phyloP scores from a whole-genome alignment of 352 stramenopile species.

The Phytophthora pinifolia region DNA sequence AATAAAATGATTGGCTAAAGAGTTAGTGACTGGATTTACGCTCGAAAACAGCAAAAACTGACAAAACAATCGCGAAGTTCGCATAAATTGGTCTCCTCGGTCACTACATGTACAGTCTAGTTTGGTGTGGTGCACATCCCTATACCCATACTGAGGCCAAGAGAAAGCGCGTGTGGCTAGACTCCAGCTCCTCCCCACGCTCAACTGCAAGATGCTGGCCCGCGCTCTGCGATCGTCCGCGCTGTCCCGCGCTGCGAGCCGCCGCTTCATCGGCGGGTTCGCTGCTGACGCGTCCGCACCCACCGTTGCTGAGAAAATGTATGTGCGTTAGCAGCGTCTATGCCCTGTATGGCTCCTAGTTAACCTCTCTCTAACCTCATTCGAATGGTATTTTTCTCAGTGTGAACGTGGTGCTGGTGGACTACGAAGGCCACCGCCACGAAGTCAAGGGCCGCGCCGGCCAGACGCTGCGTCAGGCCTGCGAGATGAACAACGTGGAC shows the following conservation, averaged over 20 bases:
- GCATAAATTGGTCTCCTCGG: no score
- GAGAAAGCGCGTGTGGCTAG: conserved; percentile 20
- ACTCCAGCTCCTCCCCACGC: conserved; percentile 7
- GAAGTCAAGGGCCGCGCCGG: conserved; percentile 76
- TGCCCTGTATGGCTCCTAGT: neutral
- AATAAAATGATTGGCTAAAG: no score
- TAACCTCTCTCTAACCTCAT: neutral
- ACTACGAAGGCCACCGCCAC: conserved; percentile 89
- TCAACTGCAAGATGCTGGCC: conserved; percentile 39
- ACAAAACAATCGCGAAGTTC: no score
- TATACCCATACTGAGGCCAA: conserved; percentile 7
- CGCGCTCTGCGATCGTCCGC: conserved; percentile 35
- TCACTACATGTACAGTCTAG: no score
- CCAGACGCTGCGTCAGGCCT: conserved; percentile 83
- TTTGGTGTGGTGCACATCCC: no score
- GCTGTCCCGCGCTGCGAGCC: conserved; percentile 31
- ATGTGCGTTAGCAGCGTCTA: conserved; percentile 8
- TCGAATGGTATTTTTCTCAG: conserved; percentile 36
- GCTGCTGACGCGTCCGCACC: conserved; percentile 36
- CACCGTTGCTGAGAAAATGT: conserved; percentile 68
- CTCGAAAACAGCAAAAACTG: no score
- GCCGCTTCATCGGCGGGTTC: conserved; percentile 60
- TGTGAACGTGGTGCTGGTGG: conserved; percentile 83
- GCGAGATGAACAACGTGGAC: conserved; percentile 70
- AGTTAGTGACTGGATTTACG: no score